Base-by-base conservation (phyloP, 2,329 filamentous ascomycete genomes). In the Pestalotiopsis fici region DNA sequence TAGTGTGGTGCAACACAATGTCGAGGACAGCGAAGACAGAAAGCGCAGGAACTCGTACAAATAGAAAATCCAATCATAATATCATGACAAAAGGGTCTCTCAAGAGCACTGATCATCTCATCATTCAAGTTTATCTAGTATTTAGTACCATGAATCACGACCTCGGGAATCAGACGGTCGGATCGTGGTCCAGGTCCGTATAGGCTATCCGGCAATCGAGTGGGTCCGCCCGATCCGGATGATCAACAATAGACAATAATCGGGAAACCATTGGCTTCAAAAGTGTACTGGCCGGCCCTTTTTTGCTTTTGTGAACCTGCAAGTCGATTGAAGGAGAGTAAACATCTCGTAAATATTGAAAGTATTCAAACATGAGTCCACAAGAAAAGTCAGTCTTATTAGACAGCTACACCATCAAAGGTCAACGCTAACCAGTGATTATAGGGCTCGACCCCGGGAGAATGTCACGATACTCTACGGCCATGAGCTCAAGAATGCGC, bases 381-480 rank as follows among this genome's bases (percentile, higher is more conserved):
- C 43, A 50, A 50, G n/a, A 50, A 3, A 18, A 50, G n/a, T 50
- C 43, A 50, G 43, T 50, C n/a, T 2, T 3, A 1, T 3, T 18
- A 2, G 9, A 50, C 6, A 4, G n/a, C 6, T 12, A 9, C n/a
- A 11, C 11, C 7, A 23, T 50, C 15, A 50, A 50, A 21, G n/a
- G 3, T 23, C 9, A 3, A 31, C 23, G 6, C 6, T 27, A 15
- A 57, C 27, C 9, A 3, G 12, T n/a, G 4, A 79, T 47, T 81
- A 81, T 3, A 69, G 74, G 9, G 83, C 82, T 70, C 72, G 72
- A 13, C 81, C 82, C 0, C 66, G 69, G 37, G 69, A 70, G 39
- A 67, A 55, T 0, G 21, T 67, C 18, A 65, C 66, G 21, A 4
- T 69, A 21, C 27, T 70, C 1, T 72, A 65, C 61, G 69, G 66